phyloP scores from a whole-genome alignment of 257 asterid species.

The Nicotiana attenuata region DNA sequence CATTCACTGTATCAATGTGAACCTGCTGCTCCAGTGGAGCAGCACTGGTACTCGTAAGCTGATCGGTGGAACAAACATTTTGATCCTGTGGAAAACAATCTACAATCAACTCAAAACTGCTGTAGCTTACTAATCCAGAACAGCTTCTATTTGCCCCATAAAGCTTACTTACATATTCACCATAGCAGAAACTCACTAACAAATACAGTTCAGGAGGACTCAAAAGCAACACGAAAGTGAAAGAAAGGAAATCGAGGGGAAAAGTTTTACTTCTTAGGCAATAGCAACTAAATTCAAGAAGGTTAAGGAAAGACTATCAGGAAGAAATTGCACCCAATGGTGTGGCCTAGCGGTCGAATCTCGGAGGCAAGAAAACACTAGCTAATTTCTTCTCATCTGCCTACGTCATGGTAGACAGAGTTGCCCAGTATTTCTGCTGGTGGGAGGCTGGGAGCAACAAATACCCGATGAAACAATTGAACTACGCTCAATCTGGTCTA shows the following conservation, averaged over 20 bases:
- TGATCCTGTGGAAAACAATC: slow-evolving; percentile 20
- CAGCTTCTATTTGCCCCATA: background rate
- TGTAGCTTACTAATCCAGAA: background rate
- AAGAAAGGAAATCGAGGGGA: background rate
- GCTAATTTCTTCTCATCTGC: no score
- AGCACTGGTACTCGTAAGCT: slow-evolving; percentile 5
- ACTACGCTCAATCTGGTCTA: no score
- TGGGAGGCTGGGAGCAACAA: no score
- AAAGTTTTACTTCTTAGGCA: background rate
- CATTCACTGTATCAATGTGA: slow-evolving; percentile 14
- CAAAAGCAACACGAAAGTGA: background rate
- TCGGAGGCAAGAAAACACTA: no score
- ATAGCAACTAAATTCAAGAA: background rate
- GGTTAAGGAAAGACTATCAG: background rate
- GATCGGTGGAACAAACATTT: slow-evolving; percentile 12
- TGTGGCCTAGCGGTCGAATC: no score
- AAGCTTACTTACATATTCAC: background rate
- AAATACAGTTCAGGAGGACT: background rate
- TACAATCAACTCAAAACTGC: background rate
- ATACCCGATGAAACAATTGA: no score
- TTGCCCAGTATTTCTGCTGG: no score
- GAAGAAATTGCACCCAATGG: background rate
- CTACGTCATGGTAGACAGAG: no score
- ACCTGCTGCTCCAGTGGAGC: slow-evolving; percentile 5
- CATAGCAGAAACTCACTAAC: background rate